Evolutionary conservation across 1,284 basidiomycete species (phyloP).

Genomic region (Grifola frondosa): DNA sequence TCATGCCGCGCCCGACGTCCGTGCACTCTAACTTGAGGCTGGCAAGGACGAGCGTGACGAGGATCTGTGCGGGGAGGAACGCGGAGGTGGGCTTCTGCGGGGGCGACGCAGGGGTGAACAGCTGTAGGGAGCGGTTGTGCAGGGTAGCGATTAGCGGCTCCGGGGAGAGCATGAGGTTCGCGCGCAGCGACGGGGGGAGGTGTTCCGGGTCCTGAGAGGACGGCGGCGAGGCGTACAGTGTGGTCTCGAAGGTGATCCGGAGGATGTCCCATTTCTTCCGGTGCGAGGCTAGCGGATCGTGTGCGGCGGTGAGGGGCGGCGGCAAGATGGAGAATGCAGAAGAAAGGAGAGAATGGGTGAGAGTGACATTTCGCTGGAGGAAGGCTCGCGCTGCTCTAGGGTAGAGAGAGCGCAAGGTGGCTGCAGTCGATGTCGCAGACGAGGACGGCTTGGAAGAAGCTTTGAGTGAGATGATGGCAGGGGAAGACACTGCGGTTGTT

Average conservation of each 20-base stretch:
- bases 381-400: slow-evolving; percentile 74
- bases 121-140: slow-evolving; percentile 59
- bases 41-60: slow-evolving; percentile 66
- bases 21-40: slow-evolving; percentile 65
- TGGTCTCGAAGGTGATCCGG: slow-evolving; percentile 76
- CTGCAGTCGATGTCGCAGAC: slow-evolving; percentile 35
- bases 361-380: slow-evolving; percentile 62
- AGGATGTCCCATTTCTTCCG: slow-evolving; percentile 83
- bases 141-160: slow-evolving; percentile 55
- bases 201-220: slow-evolving; percentile 38
- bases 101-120: slow-evolving; percentile 57
- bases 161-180: slow-evolving; percentile 55
- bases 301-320: slow-evolving; percentile 40
- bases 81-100: slow-evolving; percentile 44
- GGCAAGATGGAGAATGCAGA: slow-evolving; percentile 66
- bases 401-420: slow-evolving; percentile 67
- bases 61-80: slow-evolving; percentile 64
- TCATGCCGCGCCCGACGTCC: slow-evolving; percentile 58
- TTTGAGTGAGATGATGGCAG: slow-evolving; percentile 23
- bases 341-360: slow-evolving; percentile 61
- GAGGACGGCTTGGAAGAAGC: slow-evolving; percentile 11
- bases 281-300: slow-evolving; percentile 50
- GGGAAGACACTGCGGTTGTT: slow-evolving; percentile 13
- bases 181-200: slow-evolving; percentile 50
- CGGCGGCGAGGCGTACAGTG: slow-evolving; percentile 58